Evolutionary conservation across 495 filamentous ascomycete species (phyloP), one percentile per base, ranked within the genome.

Genomic region (Trypethelium eluteriae): DNA sequence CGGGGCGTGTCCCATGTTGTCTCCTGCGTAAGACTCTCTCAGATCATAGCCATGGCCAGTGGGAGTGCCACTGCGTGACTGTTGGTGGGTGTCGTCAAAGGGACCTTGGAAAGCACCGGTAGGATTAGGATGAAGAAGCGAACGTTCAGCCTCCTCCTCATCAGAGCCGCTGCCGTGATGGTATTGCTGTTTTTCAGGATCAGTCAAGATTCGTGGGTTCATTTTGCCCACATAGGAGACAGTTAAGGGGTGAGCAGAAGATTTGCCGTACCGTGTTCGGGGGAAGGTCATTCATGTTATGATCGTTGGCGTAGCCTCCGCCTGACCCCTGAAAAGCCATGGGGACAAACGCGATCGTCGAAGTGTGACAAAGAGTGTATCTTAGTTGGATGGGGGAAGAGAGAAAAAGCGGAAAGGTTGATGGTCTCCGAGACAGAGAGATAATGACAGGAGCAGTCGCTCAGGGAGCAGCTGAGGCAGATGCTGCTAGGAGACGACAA

Each of bases 21-120:
- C 80, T 64, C 80, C 75, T 35, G 86, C 87, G 76, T 98, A 98
- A 10, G 93, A 91, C 80, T 98, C 94, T 34, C 90, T 92, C 75
- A 99, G 82, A 74, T 87, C 94, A 81, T 99, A 98, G 35, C 85
- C 70, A 66, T 83, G 81, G 56, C 77, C 75, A 61, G 83, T 82
- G 18, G 78, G 80, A 6, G 82, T 85, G 59, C 76, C 75, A 35
- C 77, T 76, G 36, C 82, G 81, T 46, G 81, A 79, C 70, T 85
- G 81, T 64, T 87, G 83, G 14, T 59, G 53, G 14, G 53, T 36
- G 72, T 91, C 90, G 71, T 93, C 90, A 76, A 92, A 94, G 62
- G 86, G 85, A 18, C 81, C 81, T 63, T 77, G 75, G 76, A 85
- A 83, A 39, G 83, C 83, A 50, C 84, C 76, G 34, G 70, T 83